Evolutionary conservation across 1,284 basidiomycete species (phyloP), one percentile per base, ranked within the genome.

Genomic region (Ustilago nuda): DNA sequence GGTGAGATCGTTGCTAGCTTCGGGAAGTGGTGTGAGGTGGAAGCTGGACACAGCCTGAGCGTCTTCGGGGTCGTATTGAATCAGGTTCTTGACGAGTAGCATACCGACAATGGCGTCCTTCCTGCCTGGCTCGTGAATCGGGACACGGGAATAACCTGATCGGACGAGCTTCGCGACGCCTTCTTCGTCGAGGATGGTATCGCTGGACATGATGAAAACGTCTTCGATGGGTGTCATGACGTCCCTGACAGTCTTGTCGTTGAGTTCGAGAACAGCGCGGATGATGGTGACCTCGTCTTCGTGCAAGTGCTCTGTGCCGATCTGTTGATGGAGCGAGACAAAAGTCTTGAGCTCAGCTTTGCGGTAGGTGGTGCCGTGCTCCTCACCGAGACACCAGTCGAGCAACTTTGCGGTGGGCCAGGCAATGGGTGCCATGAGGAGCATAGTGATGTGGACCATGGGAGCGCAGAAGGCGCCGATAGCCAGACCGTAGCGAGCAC

Each of bases 381-480:
- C 87, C 30, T 87, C 84, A 19, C 88, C 88, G 5, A 89, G 86
- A 23, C 87, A 78, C 50, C 79, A 85, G 79, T 89, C 88, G 46
- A 85, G 76, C 11, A 85, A 55, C 66, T 84, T 84, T 43, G 84
- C 84, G 7, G 82, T 85, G 9, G 88, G 87, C 76, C 87, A 87
- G 7, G 86, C 87, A 30, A 88, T 85, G 7, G 88, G 88, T 60
- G 87, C 88, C 45, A 88, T 65, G 23, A 88, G 52, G 53, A 87
- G 76, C 76, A 88, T 87, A 27, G 88, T 79, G 7, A 76, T 61
- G 43, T 86, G 81, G 17, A 89, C 88, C 69, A 93, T 88, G 0
- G 91, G 91, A 0, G 93, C 94, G 89, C 94, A 94, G 79, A 92
- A 93, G 1, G 95, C 95, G 35, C 95, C 95, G 59, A 98, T 91